Conservation (phyloP, 306 rosid species). For the Sindora glabra region DNA sequence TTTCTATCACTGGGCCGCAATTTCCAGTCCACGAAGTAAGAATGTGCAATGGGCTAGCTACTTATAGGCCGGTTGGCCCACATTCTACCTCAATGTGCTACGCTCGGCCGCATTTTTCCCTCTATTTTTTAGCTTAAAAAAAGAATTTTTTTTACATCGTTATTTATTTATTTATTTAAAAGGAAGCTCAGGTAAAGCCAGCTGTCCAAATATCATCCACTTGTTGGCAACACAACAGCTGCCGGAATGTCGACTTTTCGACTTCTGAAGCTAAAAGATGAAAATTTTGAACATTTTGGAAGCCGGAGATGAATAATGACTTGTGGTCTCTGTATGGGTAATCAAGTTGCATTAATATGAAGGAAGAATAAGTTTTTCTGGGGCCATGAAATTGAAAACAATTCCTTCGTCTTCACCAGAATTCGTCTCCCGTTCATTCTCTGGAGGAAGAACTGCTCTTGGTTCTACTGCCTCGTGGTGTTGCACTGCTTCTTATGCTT, state of each 20-base stretch:
- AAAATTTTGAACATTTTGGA: neutral
- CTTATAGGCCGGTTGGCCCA: no score
- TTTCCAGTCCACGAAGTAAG: no score
- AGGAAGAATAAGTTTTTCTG: neutral
- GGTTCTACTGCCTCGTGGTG: neutral
- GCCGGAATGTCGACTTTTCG: no score
- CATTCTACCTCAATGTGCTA: no score
- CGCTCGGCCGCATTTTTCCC: no score
- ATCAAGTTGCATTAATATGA: neutral
- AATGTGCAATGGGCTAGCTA: no score
- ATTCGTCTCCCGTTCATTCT: neutral
- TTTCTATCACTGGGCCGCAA: no score
- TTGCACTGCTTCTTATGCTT: neutral
- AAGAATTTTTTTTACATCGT: no score
- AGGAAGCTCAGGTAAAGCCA: no score
- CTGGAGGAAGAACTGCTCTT: neutral
- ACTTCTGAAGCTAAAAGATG: neutral
- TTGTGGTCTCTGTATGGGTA: neutral
- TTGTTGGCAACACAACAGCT: neutral
- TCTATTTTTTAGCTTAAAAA: no score
- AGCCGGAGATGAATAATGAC: neutral
- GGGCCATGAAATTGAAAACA: conserved; percentile 31
- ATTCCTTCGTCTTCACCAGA: conserved; percentile 4
- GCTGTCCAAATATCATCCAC: neutral
- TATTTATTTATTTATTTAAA: no score